phyloP scores from a whole-genome alignment of 345 rosid species.

The Eucalyptus camaldulensis region DNA sequence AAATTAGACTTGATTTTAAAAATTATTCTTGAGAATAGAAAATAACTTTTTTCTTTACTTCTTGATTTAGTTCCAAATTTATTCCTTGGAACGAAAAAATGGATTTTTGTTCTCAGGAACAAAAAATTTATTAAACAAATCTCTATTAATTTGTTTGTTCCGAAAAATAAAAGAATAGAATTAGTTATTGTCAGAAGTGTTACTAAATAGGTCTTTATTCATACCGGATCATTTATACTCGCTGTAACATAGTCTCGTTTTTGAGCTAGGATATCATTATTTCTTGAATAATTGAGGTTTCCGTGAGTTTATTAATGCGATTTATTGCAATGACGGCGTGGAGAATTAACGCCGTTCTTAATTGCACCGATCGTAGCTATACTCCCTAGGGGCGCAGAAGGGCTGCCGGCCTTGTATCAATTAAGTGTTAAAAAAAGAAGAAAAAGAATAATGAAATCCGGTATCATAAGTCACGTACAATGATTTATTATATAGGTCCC shows the following conservation, averaged over 20 bases:
- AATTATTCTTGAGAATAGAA: too few relatives aligned
- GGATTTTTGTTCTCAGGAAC: too few relatives aligned
- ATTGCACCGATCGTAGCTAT: not conserved
- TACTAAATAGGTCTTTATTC: not conserved
- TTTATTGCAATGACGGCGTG: not conserved
- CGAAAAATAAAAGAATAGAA: fast-evolving
- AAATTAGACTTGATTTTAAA: too few relatives aligned
- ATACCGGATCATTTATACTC: not conserved
- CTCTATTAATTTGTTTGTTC: too few relatives aligned
- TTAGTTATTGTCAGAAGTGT: fast-evolving
- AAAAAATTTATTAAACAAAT: too few relatives aligned
- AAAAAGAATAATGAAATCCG: not conserved
- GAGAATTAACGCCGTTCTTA: not conserved
- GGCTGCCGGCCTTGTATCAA: not conserved
- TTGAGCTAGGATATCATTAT: not conserved
- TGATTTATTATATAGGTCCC: not conserved
- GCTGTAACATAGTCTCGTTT: not conserved
- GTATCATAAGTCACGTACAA: not conserved
- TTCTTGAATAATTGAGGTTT: not conserved
- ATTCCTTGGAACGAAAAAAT: too few relatives aligned
- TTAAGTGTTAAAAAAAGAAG: not conserved
- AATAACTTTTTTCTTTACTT: too few relatives aligned
- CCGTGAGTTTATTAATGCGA: not conserved
- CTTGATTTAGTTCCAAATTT: too few relatives aligned
- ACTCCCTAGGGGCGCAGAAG: not conserved